Evolutionary conservation across 2,329 filamentous ascomycete genomes (phyloP).

Genomic region (Aspergillus sp.): DNA sequence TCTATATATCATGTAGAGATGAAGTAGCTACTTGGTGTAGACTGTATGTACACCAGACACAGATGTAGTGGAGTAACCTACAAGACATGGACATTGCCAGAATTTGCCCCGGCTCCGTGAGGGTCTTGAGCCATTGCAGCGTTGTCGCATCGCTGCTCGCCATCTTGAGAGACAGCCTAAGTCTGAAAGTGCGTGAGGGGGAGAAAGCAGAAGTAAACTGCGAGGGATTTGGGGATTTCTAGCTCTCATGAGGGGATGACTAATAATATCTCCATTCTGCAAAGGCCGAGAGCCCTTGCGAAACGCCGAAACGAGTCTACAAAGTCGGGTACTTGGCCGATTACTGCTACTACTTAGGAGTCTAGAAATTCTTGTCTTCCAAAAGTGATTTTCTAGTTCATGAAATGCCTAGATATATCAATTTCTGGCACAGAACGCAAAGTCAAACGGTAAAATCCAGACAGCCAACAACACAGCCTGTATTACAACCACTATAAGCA

Average conservation of each 20-base stretch:
- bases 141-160: constrained; percentile 9
- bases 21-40: no score
- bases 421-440: constrained; percentile 1
- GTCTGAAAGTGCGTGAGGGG: not conserved
- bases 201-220: not conserved
- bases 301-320: no score
- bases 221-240: not conserved
- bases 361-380: not conserved
- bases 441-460: constrained; percentile 7
- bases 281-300: no score
- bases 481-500: constrained; percentile 13
- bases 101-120: constrained; percentile 27
- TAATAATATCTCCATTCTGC: not conserved
- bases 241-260: not conserved
- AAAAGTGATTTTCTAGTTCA: constrained; percentile 11
- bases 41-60: no score
- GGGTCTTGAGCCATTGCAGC: constrained; percentile 16
- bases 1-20: not conserved
- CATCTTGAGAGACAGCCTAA: not conserved
- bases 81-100: constrained; percentile 27
- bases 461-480: constrained; percentile 12
- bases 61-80: constrained; percentile 18
- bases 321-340: no score
- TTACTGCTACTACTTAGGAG: not conserved
- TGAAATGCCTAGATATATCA: constrained; percentile 9